Evolutionary conservation across 805 yeast genomes (phyloP), one percentile per base, ranked within the genome.

Genomic region (Hyphopichia homilentoma): DNA sequence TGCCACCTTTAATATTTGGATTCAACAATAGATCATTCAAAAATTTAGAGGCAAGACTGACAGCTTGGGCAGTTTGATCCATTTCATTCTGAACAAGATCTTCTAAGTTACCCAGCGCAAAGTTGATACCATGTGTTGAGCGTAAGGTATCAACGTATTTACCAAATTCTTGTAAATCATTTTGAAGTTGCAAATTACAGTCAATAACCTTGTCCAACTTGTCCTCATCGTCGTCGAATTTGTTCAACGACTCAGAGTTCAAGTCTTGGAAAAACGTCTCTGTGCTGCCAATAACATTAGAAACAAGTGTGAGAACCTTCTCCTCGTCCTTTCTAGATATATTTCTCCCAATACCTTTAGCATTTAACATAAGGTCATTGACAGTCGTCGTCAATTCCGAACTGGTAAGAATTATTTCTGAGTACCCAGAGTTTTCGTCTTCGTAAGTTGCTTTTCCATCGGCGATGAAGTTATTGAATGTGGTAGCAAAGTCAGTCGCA

Each of bases 401-500:
- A 30, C 82, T 72, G 0, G 82, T 66, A 41, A 74, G 72, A 41
- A 86, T 79, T 17, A 82, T 72, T 19, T 69, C 66, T 4, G 78
- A 68, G 44, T 80, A 85, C 38, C 79, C 84, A 18, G 79, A 73
- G 25, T 60, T 61, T 6, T 57, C 59, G 27, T 61, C 59, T 19
- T 54, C 50, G 24, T 59, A 57, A 6, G 57, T 43, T 32, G 70
- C 67, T 32, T 76, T 77, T 5, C 90, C 94, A 50, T 84, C 95
- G 4, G 83, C 88, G 32, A 86, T 65, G 48, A 75, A 81, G 32
- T 76, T 71, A 52, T 81, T 84, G 65, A 85, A 86, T 5, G 81
- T 76, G 16, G 79, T 75, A 4, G 95, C 84, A 56, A 88, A 85
- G 24, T 82, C 89, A 5, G 89, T 84, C 0, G 89, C 87, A 11